Percentiles rank a stretch among this genome's conserved stretches.
These are phyloP conservation scores for Leucaena leucocephala DNA, from an alignment of 306 rosid genomes.

Conservation along the genomic window DNA sequence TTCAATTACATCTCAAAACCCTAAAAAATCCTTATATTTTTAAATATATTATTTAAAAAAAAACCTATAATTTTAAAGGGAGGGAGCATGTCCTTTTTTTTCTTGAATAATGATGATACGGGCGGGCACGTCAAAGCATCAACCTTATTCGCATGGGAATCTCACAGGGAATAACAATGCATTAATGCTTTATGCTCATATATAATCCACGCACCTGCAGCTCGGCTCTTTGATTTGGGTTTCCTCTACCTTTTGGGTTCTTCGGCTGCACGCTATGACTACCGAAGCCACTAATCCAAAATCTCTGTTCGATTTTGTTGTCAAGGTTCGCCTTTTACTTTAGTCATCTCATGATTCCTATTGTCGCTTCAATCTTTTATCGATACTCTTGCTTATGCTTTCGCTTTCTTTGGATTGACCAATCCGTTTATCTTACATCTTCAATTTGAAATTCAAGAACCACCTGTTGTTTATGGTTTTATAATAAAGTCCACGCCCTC, in stretches of 20 bases:
- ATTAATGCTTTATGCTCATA: not conserved
- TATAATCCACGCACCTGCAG: not conserved
- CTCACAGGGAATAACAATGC: not conserved
- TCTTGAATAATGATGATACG: too few relatives aligned
- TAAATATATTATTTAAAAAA: too few relatives aligned
- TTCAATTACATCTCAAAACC: too few relatives aligned
- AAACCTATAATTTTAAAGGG: too few relatives aligned
- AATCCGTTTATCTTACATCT: not conserved
- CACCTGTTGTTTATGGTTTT: too few relatives aligned
- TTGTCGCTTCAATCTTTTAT: not conserved
- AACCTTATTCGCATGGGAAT: not conserved
- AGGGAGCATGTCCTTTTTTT: too few relatives aligned
- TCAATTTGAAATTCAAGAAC: not conserved
- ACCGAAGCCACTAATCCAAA: not conserved
- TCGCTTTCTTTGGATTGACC: not conserved
- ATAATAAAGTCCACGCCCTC: too few relatives aligned
- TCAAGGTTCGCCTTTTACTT: constrained; percentile 2
- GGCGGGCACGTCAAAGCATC: not conserved
- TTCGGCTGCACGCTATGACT: not conserved
- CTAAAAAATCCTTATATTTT: too few relatives aligned
- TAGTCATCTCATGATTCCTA: not conserved
- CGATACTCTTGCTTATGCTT: not conserved
- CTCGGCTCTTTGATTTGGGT: not conserved
- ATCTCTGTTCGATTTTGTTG: not conserved
- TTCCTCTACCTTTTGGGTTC: not conserved